Percentiles rank a stretch among this genome's conserved stretches.
These are phyloP conservation scores for Astragalus glycyphyllos DNA, from an alignment of 306 rosid species.

Conservation along the genomic window DNA sequence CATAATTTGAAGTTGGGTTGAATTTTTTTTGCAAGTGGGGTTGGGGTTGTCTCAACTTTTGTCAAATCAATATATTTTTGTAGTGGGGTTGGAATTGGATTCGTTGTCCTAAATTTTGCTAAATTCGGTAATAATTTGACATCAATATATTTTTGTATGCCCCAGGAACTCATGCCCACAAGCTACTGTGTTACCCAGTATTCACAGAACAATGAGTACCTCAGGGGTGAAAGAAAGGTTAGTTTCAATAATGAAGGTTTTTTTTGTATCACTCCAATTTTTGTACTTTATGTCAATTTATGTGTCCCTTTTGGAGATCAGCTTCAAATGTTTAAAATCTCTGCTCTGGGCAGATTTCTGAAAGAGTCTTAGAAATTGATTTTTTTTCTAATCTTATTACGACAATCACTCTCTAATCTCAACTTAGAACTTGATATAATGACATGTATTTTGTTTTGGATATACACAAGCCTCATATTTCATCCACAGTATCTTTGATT, in stretches of 20 bases:
- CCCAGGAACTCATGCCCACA: slow-evolving; percentile 57
- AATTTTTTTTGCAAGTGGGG: neutral
- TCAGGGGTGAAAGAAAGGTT: slow-evolving; percentile 71
- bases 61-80: no score
- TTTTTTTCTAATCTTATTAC: slow-evolving; percentile 15
- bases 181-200: slow-evolving; percentile 56
- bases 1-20: neutral
- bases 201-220: slow-evolving; percentile 73
- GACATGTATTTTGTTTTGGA: neutral
- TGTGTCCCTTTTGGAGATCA: neutral
- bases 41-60: neutral
- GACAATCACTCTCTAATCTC: neutral
- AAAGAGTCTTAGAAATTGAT: no score
- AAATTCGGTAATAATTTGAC: neutral
- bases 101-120: slow-evolving; percentile 16
- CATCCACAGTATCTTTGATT: neutral
- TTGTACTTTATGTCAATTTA: slow-evolving; percentile 1
- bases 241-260: neutral
- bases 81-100: no score
- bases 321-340: neutral
- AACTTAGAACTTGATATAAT: neutral
- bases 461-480: no score
- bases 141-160: slow-evolving; percentile 18
- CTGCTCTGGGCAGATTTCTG: slow-evolving; percentile 21
- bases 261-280: slow-evolving; percentile 5